Percentiles rank a stretch among this genome's conserved stretches.
Evolutionary conservation across 2,329 filamentous ascomycete species (phyloP).

Genomic region (Chrysoporthe austroafricana): DNA sequence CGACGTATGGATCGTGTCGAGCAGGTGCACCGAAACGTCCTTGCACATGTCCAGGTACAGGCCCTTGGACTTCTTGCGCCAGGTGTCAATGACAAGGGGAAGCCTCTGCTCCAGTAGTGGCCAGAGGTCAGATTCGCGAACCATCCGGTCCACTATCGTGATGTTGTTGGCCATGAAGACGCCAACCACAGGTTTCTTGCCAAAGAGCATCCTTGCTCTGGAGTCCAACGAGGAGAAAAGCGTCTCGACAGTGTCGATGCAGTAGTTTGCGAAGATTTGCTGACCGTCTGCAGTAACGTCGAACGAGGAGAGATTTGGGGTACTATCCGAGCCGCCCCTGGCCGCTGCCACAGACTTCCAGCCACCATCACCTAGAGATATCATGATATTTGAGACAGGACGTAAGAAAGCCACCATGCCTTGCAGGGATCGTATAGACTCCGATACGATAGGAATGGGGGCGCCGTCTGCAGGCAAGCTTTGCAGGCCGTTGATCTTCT

Average conservation of each 20-base stretch:
- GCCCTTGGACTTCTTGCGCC: constrained; percentile 83
- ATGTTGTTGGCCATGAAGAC: constrained; percentile 92
- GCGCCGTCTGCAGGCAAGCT: constrained; percentile 78
- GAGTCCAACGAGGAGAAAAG: constrained; percentile 76
- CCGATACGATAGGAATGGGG: constrained; percentile 75
- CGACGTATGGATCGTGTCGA: constrained; percentile 92
- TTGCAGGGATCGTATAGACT: constrained; percentile 85
- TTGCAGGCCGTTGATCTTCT: constrained; percentile 67
- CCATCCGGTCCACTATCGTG: constrained; percentile 80
- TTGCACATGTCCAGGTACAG: constrained; percentile 88
- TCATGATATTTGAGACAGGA: constrained; percentile 86
- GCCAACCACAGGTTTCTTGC: constrained; percentile 77
- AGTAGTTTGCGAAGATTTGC: constrained; percentile 88
- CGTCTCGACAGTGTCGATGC: constrained; percentile 83
- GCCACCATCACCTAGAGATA: constrained; percentile 89
- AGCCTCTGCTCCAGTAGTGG: constrained; percentile 71
- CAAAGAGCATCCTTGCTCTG: constrained; percentile 73
- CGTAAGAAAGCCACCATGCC: constrained; percentile 85
- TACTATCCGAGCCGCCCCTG: constrained; percentile 63
- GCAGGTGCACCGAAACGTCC: constrained; percentile 80
- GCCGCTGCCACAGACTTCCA: constrained; percentile 68
- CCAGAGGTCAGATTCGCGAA: constrained; percentile 78
- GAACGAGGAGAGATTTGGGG: constrained; percentile 75
- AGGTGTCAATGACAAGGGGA: constrained; percentile 69
- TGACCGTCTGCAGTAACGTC: constrained; percentile 88